These are phyloP conservation scores for Ophidiomyces ophidiicola DNA, from an alignment of 2,329 filamentous ascomycete genomes.

Conservation along the genomic window DNA sequence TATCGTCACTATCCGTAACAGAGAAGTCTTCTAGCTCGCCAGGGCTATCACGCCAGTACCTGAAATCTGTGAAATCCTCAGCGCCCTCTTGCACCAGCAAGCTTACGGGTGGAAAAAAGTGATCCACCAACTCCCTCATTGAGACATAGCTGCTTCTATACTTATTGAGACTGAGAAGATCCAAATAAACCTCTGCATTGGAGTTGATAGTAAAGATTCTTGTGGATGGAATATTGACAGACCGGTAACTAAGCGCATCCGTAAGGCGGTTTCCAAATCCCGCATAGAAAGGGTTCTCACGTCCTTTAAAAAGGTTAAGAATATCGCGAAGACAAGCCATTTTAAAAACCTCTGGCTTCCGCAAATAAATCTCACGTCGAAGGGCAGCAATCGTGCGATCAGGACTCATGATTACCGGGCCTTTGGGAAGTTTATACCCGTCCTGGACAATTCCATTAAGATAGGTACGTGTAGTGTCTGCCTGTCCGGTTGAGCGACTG, in stretches of 20 bases:
- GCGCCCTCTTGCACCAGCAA: conserved; percentile 78
- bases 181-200: conserved; percentile 86
- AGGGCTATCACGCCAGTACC: conserved; percentile 81
- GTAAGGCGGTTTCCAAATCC: conserved; percentile 95
- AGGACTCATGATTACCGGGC: conserved; percentile 87
- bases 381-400: conserved; percentile 91
- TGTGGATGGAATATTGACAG: conserved; percentile 85
- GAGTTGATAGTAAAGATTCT: conserved; percentile 98
- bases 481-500: conserved; percentile 82
- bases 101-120: conserved; percentile 90
- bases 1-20: conserved; percentile 57
- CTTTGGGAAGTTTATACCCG: conserved; percentile 69
- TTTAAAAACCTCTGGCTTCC: conserved; percentile 97
- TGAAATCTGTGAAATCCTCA: conserved; percentile 94
- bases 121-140: conserved; percentile 93
- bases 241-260: conserved; percentile 89
- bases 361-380: conserved; percentile 80
- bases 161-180: conserved; percentile 80
- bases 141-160: conserved; percentile 94
- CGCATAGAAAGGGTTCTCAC: conserved; percentile 80
- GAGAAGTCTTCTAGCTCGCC: conserved; percentile 81
- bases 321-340: conserved; percentile 97
- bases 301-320: conserved; percentile 66
- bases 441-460: conserved; percentile 83
- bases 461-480: conserved; percentile 81